Base-by-base conservation (phyloP, 2,329 filamentous ascomycete species). In the Botrytis medusae region DNA sequence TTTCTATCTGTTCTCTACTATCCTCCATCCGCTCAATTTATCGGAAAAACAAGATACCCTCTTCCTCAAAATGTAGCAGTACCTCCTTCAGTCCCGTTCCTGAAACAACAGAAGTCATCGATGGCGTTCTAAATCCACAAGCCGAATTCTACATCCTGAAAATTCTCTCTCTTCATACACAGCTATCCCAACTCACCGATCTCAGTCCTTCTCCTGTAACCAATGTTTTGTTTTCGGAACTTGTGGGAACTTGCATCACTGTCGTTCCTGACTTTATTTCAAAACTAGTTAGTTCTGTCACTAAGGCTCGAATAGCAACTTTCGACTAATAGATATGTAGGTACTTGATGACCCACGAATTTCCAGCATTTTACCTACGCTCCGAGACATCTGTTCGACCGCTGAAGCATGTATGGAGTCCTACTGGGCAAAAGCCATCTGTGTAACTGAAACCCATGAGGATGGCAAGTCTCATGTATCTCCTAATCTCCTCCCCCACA, bases 391-490 rank as follows among this genome's bases (percentile, higher is more conserved):
- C 25, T 87, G 85, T 75, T 82, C 83, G 5, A 75, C 78, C 22
- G 84, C 84, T 5, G 86, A 87, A 77, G 83, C 81, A 51, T 80
- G 83, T 37, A 79, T 87, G 3, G 86, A 87, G 76, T 76, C 74
- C 2, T 78, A 84, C 74, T 87, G 85, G 85, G 81, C 84, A 0
- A 71, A 78, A 16, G 78, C 78, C 14, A 84, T 86, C 29, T 69
- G 79, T 2, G 46, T 44, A 10, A 68, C 69, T 12, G 40, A 67
- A 46, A 71, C 71, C 6, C 65, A 69, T 6, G 46, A 76, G 40
- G 73, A 78, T 69, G 77, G 79, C 78, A 73, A 32, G 70, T 71
- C 40, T 9, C 25, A 10, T 40, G 14, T 2, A 25, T 22, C 14
- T 4, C 10, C 2, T 70, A 12, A 8, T 4, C 37, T 37, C 25